Base-by-base conservation (phyloP, 768 basidiomycete genomes). In the Cystofilobasidium ferigula region DNA sequence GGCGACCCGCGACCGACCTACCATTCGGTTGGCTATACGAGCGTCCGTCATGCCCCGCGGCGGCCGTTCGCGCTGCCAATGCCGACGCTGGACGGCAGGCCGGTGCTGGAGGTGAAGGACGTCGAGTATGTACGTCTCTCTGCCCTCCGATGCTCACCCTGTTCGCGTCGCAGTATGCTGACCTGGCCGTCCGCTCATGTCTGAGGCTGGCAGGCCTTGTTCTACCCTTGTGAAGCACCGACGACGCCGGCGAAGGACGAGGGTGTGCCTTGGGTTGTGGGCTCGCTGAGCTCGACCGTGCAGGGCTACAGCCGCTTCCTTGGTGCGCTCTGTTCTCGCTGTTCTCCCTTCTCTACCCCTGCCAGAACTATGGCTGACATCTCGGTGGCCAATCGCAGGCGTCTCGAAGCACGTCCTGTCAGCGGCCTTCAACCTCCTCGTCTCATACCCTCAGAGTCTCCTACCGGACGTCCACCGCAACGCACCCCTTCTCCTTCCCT, bases 61-160 rank as follows among this genome's bases (percentile, higher is more conserved):
- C 22, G 35, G 8, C 57, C 63, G 1, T 64, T 64, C 57, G 22
- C 26, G 1, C 47, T 64, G 22, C 47, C 63, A 0, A n/a, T 18
- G 1, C 63, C 63, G 6, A 57, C 54, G 34, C 8, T 24, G 13
- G 36, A 57, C 40, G 45, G 45, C 62, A 69, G 74, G 76, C 77
- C 79, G 26, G 84, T 82, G 0, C 74, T 87, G 35, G 70, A 76
- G 36, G 77, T 87, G 9, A 81, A 84, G 43, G 84, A 87, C 73
- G 79, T 85, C 35, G 80, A 80, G 0, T 87, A 85, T 70, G 85
- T 82, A 34, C 81, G 79, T 1, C 86, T 81, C 72, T 87, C 87
- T 71, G 86, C 86, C 20, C n/a, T 40, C 9, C 26, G 10, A 12
- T n/a, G n/a, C n/a, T n/a, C n/a, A n/a, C n/a, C 6, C 10, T 20